Conservation (phyloP, 176 grass and related monocot genomes). For the Luzula sylvatica region DNA sequence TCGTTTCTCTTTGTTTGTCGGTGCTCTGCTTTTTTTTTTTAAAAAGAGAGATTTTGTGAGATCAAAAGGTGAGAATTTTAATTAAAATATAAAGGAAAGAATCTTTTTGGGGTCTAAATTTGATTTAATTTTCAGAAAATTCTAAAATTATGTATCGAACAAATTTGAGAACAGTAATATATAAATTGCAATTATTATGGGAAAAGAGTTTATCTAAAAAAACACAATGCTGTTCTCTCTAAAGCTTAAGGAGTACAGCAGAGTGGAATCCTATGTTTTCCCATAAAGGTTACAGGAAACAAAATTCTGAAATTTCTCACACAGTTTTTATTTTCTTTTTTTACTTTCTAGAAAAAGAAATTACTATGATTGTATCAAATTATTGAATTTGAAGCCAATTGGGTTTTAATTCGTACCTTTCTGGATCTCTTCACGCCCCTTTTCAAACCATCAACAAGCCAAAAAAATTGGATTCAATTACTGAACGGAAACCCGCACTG, state of each 20-base stretch:
- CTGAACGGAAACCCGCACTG: neutral
- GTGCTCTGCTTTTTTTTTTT: no score
- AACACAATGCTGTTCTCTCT: conserved; percentile 9
- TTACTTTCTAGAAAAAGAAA: neutral
- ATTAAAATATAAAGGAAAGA: no score
- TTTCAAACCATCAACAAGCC: conserved; percentile 13
- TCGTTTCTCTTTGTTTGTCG: neutral
- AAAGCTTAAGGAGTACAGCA: neutral
- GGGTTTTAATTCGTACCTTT: conserved; percentile 15
- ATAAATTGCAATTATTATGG: neutral
- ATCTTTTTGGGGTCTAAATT: conserved; percentile 20
- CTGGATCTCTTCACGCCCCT: neutral
- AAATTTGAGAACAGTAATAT: neutral
- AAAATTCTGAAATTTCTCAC: conserved; percentile 1
- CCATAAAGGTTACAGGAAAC: neutral
- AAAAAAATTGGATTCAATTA: conserved; percentile 9
- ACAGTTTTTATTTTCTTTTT: neutral
- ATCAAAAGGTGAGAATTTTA: no score
- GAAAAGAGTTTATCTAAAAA: neutral
- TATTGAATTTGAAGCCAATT: conserved; percentile 15
- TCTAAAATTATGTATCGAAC: no score
- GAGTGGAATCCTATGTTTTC: neutral
- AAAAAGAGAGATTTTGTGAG: conserved; percentile 19
- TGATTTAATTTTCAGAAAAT: neutral
- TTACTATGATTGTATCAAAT: neutral